phyloP scores from a whole-genome alignment of 768 basidiomycete species.

The Lentinus tigrinus region DNA sequence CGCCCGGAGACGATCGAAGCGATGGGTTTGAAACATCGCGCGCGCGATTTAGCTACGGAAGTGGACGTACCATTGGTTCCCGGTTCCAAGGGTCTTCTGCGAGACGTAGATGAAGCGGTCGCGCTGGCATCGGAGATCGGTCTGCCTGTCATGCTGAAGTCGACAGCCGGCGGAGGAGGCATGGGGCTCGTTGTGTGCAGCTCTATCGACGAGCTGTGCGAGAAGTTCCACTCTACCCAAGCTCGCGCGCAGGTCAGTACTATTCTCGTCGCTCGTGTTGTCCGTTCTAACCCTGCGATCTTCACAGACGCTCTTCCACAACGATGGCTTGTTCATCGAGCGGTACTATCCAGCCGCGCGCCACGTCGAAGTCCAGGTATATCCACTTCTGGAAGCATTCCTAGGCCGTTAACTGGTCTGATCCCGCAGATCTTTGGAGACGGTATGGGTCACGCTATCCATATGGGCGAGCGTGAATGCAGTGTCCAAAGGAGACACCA shows the following conservation, averaged over 20 bases:
- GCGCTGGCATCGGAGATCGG: conserved; percentile 42
- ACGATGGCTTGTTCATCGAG: conserved; percentile 58
- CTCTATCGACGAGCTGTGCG: conserved; percentile 36
- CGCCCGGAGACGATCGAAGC: conserved; percentile 43
- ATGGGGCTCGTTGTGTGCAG: conserved; percentile 62
- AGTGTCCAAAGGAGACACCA: conserved; percentile 69
- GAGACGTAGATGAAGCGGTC: conserved; percentile 40
- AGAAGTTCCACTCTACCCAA: conserved; percentile 36
- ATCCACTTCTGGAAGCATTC: too few relatives aligned
- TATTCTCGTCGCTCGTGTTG: background rate
- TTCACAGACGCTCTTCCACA: conserved; percentile 44
- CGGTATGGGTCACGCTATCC: conserved; percentile 53
- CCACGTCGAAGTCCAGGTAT: conserved; percentile 68
- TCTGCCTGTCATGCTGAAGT: conserved; percentile 65
- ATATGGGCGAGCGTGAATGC: conserved; percentile 72
- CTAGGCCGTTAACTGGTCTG: background rate
- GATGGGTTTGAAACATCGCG: conserved; percentile 68
- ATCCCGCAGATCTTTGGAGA: conserved; percentile 60
- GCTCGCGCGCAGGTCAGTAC: conserved; percentile 45
- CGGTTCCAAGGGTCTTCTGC: conserved; percentile 51
- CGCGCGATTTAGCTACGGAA: conserved; percentile 41
- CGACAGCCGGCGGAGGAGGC: conserved; percentile 69
- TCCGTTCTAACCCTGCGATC: background rate
- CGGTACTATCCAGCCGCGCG: conserved; percentile 52
- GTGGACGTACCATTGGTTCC: conserved; percentile 56